Conservation (phyloP, 768 basidiomycete genomes). For the Suillus spraguei region DNA sequence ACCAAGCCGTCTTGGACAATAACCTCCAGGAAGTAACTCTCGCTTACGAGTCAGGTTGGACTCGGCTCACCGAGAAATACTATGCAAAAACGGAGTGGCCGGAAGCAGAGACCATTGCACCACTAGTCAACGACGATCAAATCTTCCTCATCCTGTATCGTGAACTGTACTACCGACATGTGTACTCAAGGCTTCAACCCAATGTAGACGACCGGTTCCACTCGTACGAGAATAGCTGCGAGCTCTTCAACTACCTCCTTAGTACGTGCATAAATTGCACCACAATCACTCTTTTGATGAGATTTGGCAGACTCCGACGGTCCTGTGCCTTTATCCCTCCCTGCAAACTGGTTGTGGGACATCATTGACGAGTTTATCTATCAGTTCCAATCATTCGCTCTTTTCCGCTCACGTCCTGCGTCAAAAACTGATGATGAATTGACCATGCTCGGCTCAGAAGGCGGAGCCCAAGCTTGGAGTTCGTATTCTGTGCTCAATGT, state of each 20-base stretch:
- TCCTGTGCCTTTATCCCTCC: constrained; percentile 90
- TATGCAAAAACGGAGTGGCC: constrained; percentile 97
- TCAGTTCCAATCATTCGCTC: constrained; percentile 95
- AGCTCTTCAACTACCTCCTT: constrained; percentile 95
- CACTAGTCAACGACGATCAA: constrained; percentile 92
- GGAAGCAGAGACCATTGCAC: constrained; percentile 93
- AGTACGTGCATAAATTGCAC: constrained; percentile 51
- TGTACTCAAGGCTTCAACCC: constrained; percentile 93
- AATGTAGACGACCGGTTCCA: constrained; percentile 98
- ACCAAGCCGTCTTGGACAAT: constrained; percentile 89
- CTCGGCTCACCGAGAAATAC: constrained; percentile 94
- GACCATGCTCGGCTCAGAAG: constrained; percentile 74
- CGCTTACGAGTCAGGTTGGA: constrained; percentile 98
- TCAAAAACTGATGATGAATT: constrained; percentile 91
- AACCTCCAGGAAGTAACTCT: constrained; percentile 89
- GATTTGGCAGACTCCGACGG: constrained; percentile 78
- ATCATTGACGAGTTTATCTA: constrained; percentile 98
- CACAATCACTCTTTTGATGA: constrained; percentile 7
- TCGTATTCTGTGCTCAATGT: constrained; percentile 99
- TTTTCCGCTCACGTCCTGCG: constrained; percentile 85
- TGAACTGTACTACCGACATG: constrained; percentile 93
- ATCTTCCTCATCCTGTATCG: constrained; percentile 97
- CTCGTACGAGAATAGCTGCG: constrained; percentile 97
- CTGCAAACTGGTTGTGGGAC: constrained; percentile 98
- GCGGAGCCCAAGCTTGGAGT: constrained; percentile 87